Evolutionary conservation across 306 rosid genomes (phyloP).

Genomic region (Fragaria vesca): DNA sequence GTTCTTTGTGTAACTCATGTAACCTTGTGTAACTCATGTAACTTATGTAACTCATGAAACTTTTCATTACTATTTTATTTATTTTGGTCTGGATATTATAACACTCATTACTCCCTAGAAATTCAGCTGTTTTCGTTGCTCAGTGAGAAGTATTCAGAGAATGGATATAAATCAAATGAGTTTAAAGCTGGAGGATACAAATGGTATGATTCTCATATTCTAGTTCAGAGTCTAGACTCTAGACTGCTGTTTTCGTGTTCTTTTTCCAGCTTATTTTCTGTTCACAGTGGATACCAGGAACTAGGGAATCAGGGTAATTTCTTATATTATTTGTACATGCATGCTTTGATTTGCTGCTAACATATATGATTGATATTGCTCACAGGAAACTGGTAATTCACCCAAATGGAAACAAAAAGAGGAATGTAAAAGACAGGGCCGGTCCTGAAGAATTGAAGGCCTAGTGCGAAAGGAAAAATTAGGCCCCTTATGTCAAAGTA

Average conservation of each 20-base stretch:
- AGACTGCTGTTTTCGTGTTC: neutral
- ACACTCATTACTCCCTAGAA: constrained; percentile 40
- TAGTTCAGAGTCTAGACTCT: too few species aligned
- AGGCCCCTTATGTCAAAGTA: too few species aligned
- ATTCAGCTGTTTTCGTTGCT: constrained; percentile 45
- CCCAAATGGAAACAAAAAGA: constrained; percentile 52
- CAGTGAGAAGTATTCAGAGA: constrained; percentile 23
- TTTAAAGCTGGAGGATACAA: constrained; percentile 70
- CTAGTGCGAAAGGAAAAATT: too few species aligned
- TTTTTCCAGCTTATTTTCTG: neutral
- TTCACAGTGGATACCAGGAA: neutral
- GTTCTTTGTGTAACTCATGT: too few species aligned
- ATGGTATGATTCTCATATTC: constrained; percentile 34
- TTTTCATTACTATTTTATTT: too few species aligned
- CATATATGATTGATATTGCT: neutral
- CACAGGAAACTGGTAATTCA: constrained; percentile 52
- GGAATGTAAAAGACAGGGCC: constrained; percentile 29
- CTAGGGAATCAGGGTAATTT: neutral
- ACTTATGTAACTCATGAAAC: too few species aligned
- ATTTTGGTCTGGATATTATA: too few species aligned
- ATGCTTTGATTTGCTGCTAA: neutral
- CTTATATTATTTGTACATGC: too few species aligned
- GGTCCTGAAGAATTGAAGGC: too few species aligned
- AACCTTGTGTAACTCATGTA: too few species aligned
- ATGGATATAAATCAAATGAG: constrained; percentile 20